Percentiles rank a stretch among this genome's conserved stretches.
phyloP scores from a whole-genome alignment of 345 rosid species.

The Corchorus olitorius region DNA sequence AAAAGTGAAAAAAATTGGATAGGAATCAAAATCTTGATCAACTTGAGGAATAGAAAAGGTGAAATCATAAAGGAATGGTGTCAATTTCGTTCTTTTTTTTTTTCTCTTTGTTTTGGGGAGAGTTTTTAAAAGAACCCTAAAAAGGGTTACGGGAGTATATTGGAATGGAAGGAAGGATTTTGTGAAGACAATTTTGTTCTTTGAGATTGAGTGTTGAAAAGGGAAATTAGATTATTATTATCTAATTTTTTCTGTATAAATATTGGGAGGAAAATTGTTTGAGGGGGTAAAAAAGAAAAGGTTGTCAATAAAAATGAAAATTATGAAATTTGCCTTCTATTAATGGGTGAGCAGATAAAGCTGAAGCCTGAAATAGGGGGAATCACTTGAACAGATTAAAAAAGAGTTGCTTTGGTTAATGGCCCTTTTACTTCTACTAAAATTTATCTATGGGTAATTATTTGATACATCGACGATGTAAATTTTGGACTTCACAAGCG shows the following conservation, averaged over 20 bases:
- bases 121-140: background rate
- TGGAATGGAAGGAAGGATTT: background rate
- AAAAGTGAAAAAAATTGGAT: slow-evolving; percentile 20
- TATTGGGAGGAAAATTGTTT: background rate
- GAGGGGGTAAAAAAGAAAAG: background rate
- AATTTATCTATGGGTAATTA: too few relatives aligned
- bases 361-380: too few relatives aligned
- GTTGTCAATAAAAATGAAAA: slow-evolving; percentile 7
- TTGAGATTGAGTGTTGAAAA: background rate
- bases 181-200: background rate
- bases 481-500: too few relatives aligned
- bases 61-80: slow-evolving; percentile 40
- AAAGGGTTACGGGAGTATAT: background rate
- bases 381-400: too few relatives aligned
- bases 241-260: background rate
- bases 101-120: background rate
- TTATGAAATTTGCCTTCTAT: background rate
- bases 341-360: too few relatives aligned
- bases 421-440: too few relatives aligned
- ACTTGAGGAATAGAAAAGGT: slow-evolving; percentile 27
- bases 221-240: background rate
- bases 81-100: background rate
- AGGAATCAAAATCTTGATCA: slow-evolving; percentile 45
- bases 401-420: too few relatives aligned
- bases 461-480: too few relatives aligned